These are phyloP conservation scores for Cercospora sesami DNA, from an alignment of 2,329 filamentous ascomycete genomes.

Conservation along the genomic window DNA sequence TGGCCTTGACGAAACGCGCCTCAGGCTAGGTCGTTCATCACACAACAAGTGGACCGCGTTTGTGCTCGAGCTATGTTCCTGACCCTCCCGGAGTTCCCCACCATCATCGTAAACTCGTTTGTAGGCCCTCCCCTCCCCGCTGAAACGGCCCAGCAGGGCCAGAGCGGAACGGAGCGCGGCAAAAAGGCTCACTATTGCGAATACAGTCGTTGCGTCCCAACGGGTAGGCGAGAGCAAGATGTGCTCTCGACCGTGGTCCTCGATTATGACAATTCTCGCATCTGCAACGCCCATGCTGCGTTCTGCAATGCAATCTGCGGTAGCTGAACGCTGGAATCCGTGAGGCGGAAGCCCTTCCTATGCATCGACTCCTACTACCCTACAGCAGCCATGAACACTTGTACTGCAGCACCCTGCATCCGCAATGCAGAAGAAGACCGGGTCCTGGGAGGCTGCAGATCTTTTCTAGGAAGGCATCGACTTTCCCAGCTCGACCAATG, in stretches of 20 bases:
- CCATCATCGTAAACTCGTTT: background rate
- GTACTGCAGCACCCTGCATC: background rate
- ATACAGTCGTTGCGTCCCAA: background rate
- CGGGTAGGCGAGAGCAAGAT: background rate
- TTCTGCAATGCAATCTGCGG: conserved; percentile 1
- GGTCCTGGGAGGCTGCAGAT: background rate
- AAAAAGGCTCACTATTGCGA: background rate
- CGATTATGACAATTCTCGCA: background rate
- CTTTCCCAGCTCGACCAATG: background rate
- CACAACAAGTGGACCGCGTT: background rate
- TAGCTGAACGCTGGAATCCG: background rate
- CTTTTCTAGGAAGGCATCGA: background rate
- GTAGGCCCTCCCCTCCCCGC: background rate
- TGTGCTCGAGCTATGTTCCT: background rate
- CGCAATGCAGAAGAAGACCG: background rate
- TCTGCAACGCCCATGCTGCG: background rate
- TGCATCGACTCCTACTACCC: background rate
- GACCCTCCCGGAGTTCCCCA: background rate
- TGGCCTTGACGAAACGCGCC: background rate
- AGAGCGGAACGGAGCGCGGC: background rate
- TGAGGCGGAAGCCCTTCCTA: background rate
- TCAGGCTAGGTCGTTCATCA: background rate
- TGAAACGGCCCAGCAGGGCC: background rate
- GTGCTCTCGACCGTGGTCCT: background rate
- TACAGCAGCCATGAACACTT: background rate